A percentile compares a stretch with the other conserved stretches of the same genome.
Evolutionary conservation across 2,329 filamentous ascomycete genomes (phyloP).

Genomic region (Coniella vitis): DNA sequence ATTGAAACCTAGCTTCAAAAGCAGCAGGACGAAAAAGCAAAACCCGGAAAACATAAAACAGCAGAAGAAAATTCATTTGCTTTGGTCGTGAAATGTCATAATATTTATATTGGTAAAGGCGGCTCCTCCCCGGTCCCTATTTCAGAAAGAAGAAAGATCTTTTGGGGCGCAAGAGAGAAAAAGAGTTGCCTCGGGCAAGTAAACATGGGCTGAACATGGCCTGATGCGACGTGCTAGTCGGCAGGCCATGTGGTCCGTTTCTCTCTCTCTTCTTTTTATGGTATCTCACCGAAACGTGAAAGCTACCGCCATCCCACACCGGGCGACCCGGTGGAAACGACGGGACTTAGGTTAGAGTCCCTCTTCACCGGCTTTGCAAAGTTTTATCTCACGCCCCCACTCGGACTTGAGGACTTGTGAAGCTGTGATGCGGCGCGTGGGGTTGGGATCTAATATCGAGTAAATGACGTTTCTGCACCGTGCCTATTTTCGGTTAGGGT

Average conservation of each 20-base stretch:
- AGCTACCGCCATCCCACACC: slow-evolving; percentile 15
- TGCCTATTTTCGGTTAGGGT: slow-evolving; percentile 50
- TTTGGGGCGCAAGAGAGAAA: too few relatives aligned
- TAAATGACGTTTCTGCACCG: slow-evolving; percentile 98
- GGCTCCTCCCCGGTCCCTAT: not conserved
- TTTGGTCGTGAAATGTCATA: slow-evolving; percentile 9
- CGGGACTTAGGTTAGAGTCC: slow-evolving; percentile 57
- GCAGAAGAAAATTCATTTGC: slow-evolving; percentile 8
- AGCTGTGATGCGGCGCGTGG: slow-evolving; percentile 83
- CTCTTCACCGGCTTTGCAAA: slow-evolving; percentile 95
- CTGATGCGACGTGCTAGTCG: too few relatives aligned
- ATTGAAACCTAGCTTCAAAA: too few relatives aligned
- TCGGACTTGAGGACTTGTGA: slow-evolving; percentile 97
- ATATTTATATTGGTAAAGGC: slow-evolving; percentile 1
- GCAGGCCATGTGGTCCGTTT: too few relatives aligned
- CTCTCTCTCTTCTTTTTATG: too few relatives aligned
- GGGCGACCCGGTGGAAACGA: slow-evolving; percentile 16
- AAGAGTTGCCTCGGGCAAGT: too few relatives aligned
- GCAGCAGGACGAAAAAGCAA: too few relatives aligned
- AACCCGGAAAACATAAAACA: too few relatives aligned
- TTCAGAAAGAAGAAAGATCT: not conserved
- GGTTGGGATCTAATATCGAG: slow-evolving; percentile 93
- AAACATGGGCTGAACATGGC: too few relatives aligned
- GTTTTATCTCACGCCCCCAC: slow-evolving; percentile 95
- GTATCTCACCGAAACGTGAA: slow-evolving; percentile 16